phyloP scores from a whole-genome alignment of 768 basidiomycete species.

The Termitomyces sp. region DNA sequence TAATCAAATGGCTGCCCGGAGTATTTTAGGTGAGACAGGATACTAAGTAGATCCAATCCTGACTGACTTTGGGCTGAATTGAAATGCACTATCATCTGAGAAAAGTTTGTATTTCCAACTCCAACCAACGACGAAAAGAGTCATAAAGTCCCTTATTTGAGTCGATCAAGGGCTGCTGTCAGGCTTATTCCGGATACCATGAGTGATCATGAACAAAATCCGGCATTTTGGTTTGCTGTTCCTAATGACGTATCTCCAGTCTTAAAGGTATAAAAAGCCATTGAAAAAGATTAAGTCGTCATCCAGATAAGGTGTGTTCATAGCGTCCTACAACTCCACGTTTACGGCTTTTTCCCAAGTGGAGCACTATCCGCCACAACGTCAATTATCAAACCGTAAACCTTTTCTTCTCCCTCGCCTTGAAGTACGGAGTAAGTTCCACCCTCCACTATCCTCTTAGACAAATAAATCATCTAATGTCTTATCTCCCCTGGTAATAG shows the following conservation, averaged over 20 bases:
- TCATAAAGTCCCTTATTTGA: conserved; percentile 7
- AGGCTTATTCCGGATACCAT: conserved; percentile 43
- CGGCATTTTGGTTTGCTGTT: conserved; percentile 77
- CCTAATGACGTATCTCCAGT: conserved; percentile 51
- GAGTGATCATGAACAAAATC: conserved; percentile 69
- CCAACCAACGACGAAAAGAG: conserved; percentile 9
- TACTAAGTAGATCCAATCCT: no score
- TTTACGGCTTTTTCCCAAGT: conserved; percentile 16
- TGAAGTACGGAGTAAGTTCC: conserved; percentile 65
- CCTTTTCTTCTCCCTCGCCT: background rate
- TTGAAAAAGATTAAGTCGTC: conserved; percentile 53
- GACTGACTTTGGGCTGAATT: conserved; percentile 4
- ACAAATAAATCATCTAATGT: conserved; percentile 16
- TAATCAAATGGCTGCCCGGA: background rate
- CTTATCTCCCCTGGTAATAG: conserved; percentile 39
- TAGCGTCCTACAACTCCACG: conserved; percentile 1
- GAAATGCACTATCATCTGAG: background rate
- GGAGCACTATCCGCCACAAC: conserved; percentile 52
- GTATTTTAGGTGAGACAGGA: no score
- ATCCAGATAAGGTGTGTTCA: conserved; percentile 59
- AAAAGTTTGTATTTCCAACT: background rate
- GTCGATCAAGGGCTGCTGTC: conserved; percentile 25
- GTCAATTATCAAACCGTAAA: conserved; percentile 8
- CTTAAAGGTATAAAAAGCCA: conserved; percentile 12
- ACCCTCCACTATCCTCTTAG: conserved; percentile 42